phyloP scores from a whole-genome alignment of 805 yeast species.

The Starmerella davenportii region DNA sequence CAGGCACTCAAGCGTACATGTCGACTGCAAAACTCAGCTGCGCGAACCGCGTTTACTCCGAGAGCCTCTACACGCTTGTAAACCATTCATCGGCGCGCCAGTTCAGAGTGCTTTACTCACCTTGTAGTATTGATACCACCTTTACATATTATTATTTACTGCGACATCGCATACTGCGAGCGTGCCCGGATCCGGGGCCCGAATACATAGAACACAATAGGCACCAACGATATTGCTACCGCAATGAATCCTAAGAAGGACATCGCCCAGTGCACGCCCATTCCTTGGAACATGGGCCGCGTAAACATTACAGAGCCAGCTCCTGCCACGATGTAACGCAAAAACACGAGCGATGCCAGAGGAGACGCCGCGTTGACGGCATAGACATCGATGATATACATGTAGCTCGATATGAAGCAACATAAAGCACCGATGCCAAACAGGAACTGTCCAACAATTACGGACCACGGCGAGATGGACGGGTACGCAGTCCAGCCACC shows the following conservation, averaged over 20 bases:
- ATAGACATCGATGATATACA: constrained; percentile 11
- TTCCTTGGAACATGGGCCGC: constrained; percentile 7
- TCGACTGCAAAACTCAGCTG: too few relatives aligned
- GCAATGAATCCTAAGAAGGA: constrained; percentile 7
- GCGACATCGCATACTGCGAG: constrained; percentile 7
- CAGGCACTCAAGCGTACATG: too few relatives aligned
- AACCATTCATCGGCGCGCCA: too few relatives aligned
- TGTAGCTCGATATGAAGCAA: constrained; percentile 8
- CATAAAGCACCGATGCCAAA: constrained; percentile 9
- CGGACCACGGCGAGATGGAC: constrained; percentile 10
- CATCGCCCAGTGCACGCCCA: constrained; percentile 8
- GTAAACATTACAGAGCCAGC: constrained; percentile 11
- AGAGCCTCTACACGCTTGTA: too few relatives aligned
- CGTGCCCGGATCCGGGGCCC: constrained; percentile 4
- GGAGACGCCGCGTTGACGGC: constrained; percentile 11
- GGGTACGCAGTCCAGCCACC: constrained; percentile 10
- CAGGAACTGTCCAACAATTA: constrained; percentile 7
- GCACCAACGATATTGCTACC: constrained; percentile 5
- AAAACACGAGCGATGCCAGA: constrained; percentile 7
- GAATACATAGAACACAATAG: constrained; percentile 2
- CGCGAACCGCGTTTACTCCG: too few relatives aligned
- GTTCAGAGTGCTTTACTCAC: too few relatives aligned
- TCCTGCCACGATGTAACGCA: constrained; percentile 9
- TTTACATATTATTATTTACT: too few relatives aligned
- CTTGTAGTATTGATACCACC: too few relatives aligned